Evolutionary conservation across 495 filamentous ascomycete species (phyloP).

Genomic region (Podospora fimiseda): DNA sequence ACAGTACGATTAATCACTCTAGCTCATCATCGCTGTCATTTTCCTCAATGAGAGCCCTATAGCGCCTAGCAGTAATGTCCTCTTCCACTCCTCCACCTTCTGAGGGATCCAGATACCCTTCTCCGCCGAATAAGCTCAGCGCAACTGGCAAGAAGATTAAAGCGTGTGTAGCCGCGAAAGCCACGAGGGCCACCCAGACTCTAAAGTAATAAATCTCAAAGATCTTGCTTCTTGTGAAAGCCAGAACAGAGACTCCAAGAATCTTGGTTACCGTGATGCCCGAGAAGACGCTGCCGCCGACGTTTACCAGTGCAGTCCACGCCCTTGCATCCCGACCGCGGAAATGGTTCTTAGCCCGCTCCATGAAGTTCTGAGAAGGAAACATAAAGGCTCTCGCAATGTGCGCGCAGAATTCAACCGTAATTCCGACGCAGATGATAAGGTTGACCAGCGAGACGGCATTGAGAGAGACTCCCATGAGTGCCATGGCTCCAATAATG

Average conservation of each 20-base stretch:
- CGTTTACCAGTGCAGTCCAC: slow-evolving; percentile 88
- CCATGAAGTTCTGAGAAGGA: slow-evolving; percentile 69
- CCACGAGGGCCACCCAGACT: slow-evolving; percentile 85
- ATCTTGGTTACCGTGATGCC: slow-evolving; percentile 96
- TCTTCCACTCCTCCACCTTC: slow-evolving; percentile 79
- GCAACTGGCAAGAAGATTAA: slow-evolving; percentile 89
- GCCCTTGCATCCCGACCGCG: slow-evolving; percentile 75
- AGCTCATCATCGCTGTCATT: slow-evolving; percentile 31
- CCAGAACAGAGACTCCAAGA: slow-evolving; percentile 84
- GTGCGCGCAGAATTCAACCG: slow-evolving; percentile 95
- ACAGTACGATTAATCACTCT: too few relatives aligned
- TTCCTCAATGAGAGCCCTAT: slow-evolving; percentile 36
- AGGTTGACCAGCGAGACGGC: slow-evolving; percentile 95
- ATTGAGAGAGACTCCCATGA: slow-evolving; percentile 85
- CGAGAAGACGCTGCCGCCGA: slow-evolving; percentile 87
- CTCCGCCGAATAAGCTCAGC: slow-evolving; percentile 78
- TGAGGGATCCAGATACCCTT: slow-evolving; percentile 81
- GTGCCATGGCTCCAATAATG: slow-evolving; percentile 89
- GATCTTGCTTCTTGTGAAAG: slow-evolving; percentile 94
- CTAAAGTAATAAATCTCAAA: slow-evolving; percentile 99
- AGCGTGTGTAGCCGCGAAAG: slow-evolving; percentile 83
- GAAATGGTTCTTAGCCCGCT: slow-evolving; percentile 60
- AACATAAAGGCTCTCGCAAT: slow-evolving; percentile 95
- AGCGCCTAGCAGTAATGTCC: slow-evolving; percentile 55
- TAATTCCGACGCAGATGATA: slow-evolving; percentile 92